Base-by-base conservation (phyloP, 352 stramenopile genomes). In the Globisporangium takayamanum region DNA sequence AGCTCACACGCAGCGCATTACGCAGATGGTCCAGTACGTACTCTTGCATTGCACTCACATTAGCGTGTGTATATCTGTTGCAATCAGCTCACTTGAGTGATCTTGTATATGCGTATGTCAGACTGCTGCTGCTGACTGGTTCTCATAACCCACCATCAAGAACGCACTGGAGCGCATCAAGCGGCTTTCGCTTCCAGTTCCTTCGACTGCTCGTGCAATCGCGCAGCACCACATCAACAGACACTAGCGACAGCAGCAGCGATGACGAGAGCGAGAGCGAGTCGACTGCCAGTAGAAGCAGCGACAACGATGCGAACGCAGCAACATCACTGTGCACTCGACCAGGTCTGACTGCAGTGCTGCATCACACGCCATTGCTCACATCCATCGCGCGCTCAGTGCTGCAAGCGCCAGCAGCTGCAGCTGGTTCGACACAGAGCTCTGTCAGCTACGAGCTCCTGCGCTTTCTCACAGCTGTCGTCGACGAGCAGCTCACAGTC, bases 111-210 rank as follows among this genome's bases (percentile, higher is more conserved):
- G 45, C 16, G 30, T 41, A 18, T 53, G 37, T 20, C 37, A 63
- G 58, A 16, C 50, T 58, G 4, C 20, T 63, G 33, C 22, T 63
- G 52, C 8, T 10, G 44, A 36, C 50, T 12, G 33, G 33, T 39
- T 6, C 8, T 39, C 33, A 8, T 39, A 39, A 18, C 20, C 18
- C 16, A 42, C 8, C 20, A 49, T 22, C 10, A 1, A 3, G 8
- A 52, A 14, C 42, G 8, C 28, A 33, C 18, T 46, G 26, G 22
- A 25, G 33, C 56, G 22, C 52, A 15, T 53, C 57, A 53, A 70
- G 65, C 55, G 69, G 71, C 18, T 81, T 76, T 52, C 69, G 75
- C 7, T 75, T 87, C 33, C 73, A 84, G 49, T 53, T 87, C 6
- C 45, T 89, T 5, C 79, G 76, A 28, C 49, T 73, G 20, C 61